Percentiles rank a stretch among this genome's conserved stretches.
Evolutionary conservation across 352 stramenopile genomes (phyloP).

Genomic region (Elongisporangium prolatum): DNA sequence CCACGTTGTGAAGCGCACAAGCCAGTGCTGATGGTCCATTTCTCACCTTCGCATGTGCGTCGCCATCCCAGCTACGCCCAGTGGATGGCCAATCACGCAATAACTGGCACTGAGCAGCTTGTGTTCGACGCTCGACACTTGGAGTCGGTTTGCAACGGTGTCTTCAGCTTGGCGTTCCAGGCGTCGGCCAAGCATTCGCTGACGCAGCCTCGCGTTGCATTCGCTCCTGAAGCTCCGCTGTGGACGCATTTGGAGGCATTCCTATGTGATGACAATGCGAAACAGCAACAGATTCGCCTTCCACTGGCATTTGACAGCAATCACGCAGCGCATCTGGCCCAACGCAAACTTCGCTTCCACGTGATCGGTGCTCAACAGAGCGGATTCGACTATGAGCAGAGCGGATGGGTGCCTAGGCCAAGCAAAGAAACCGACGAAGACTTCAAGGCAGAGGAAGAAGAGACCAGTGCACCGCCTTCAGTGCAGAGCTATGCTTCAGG

Average conservation of each 20-base stretch:
- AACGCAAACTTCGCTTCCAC: conserved; percentile 45
- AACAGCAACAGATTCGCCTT: background rate
- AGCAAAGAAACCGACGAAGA: conserved; percentile 4
- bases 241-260: background rate
- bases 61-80: conserved; percentile 7
- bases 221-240: background rate
- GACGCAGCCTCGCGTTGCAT: background rate
- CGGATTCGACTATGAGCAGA: conserved; percentile 32
- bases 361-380: conserved; percentile 11
- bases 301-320: conserved; percentile 5
- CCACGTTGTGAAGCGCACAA: conserved; percentile 24
- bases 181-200: conserved; percentile 31
- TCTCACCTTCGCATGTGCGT: conserved; percentile 30
- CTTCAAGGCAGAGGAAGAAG: conserved; percentile 10
- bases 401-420: conserved; percentile 26
- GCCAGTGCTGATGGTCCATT: conserved; percentile 50
- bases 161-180: conserved; percentile 52
- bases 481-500: background rate
- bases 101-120: conserved; percentile 30
- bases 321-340: conserved; percentile 29
- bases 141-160: conserved; percentile 19
- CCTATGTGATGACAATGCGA: background rate
- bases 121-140: conserved; percentile 40
- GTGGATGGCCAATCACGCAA: conserved; percentile 3
- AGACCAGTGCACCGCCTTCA: background rate